Percentiles rank a stretch among this genome's conserved stretches.
Conservation (phyloP, 768 basidiomycete species). For the Amanita muscaria region DNA sequence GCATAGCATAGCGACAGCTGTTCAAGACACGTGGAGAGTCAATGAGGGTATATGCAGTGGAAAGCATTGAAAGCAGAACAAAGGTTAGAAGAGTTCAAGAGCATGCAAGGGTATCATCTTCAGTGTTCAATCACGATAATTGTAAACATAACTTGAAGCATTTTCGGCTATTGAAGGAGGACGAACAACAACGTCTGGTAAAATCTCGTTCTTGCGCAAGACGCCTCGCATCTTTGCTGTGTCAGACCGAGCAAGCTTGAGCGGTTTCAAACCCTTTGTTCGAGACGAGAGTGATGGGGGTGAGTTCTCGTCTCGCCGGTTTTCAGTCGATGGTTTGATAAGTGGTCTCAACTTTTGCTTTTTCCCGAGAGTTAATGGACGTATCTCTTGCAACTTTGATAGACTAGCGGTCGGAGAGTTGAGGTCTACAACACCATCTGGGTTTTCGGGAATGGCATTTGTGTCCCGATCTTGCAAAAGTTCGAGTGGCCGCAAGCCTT, state of each 20-base stretch:
- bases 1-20: background rate
- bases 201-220: slow-evolving; percentile 44
- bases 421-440: slow-evolving; percentile 9
- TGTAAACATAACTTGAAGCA: background rate
- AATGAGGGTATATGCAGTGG: background rate
- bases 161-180: slow-evolving; percentile 38
- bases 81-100: background rate
- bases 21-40: background rate
- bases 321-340: slow-evolving; percentile 14
- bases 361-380: slow-evolving; percentile 51
- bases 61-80: background rate
- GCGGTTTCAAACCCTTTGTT: slow-evolving; percentile 46
- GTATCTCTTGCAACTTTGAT: slow-evolving; percentile 23
- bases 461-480: slow-evolving; percentile 53
- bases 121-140: background rate
- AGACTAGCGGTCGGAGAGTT: background rate
- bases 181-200: slow-evolving; percentile 54
- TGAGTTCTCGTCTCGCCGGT: slow-evolving; percentile 28
- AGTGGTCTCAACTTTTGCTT: slow-evolving; percentile 32
- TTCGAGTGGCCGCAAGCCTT: slow-evolving; percentile 51
- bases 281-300: slow-evolving; percentile 24
- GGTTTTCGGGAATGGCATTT: slow-evolving; percentile 23
- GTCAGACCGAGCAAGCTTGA: slow-evolving; percentile 53
- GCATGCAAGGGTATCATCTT: background rate
- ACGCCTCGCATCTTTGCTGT: slow-evolving; percentile 53